Percentiles rank a stretch among this genome's conserved stretches.
Evolutionary conservation across 208 protist species (phyloP).

Genomic region (Leptomonas seymouri): DNA sequence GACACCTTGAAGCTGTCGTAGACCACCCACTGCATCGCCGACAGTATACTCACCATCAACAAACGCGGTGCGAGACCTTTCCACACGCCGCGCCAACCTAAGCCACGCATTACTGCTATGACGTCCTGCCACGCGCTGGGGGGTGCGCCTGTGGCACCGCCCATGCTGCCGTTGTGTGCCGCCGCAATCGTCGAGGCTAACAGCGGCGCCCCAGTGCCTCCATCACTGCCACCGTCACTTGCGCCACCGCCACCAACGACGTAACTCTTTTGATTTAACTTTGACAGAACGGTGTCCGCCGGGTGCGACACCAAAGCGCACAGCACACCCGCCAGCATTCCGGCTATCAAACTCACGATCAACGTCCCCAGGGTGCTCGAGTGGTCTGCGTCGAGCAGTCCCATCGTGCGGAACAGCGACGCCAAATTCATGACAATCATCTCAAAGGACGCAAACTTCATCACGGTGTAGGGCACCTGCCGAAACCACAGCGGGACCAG

Average conservation of each 20-base stretch:
- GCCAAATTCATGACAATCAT: conserved; percentile 42
- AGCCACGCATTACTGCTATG: conserved; percentile 24
- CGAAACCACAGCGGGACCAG: conserved; percentile 90
- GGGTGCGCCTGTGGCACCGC: conserved; percentile 9
- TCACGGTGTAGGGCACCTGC: conserved; percentile 96
- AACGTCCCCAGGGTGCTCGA: conserved; percentile 15
- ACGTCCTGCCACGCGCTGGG: conserved; percentile 7
- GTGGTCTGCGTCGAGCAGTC: neutral
- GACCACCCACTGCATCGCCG: conserved; percentile 94
- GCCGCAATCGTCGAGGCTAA: conserved; percentile 8
- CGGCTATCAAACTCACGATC: conserved; percentile 50
- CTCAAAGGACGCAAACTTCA: conserved; percentile 93
- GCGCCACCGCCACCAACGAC: neutral
- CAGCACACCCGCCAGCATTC: conserved; percentile 91
- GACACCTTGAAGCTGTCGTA: conserved; percentile 92
- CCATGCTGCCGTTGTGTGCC: neutral
- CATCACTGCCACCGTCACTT: neutral
- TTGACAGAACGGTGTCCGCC: conserved; percentile 95
- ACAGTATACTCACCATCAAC: conserved; percentile 94
- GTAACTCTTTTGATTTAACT: conserved; percentile 65
- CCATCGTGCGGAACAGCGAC: neutral
- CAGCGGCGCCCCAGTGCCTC: neutral
- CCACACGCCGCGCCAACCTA: conserved; percentile 67
- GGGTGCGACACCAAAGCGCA: conserved; percentile 95
- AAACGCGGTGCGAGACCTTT: conserved; percentile 90